Evolutionary conservation across 441 rosid species (phyloP), one percentile per base, ranked within the genome.

Genomic region (Metrosideros polymorpha): DNA sequence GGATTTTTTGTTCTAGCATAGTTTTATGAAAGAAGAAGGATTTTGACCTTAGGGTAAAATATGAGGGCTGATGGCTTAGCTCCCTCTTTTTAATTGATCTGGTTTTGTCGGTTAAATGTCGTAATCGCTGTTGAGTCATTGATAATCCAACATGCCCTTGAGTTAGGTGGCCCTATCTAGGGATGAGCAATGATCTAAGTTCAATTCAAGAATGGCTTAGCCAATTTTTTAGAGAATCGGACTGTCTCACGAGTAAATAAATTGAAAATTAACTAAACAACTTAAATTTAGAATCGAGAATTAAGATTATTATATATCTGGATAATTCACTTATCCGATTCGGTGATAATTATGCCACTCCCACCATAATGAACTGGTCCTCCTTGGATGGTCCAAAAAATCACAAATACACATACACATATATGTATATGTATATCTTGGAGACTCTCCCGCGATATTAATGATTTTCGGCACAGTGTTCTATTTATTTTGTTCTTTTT

Each of bases 131-230:
- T 29, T 29, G 3, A 29, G 71, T 15, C 22, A 29, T 14, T 3
- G 5, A 15, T 4, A 10, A 22, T 29, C 71, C 10, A 2, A 3
- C 9, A 7, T 15, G 32, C 71, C 71, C 17, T 29, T 29, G 14
- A 29, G 5, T 29, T 14, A 59, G 10, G 71, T 3, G 39, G 18
- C 22, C 22, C 18, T 30, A 1, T 29, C 1, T 6, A 29, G 39
- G 8, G 39, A 59, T 4, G 39, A 29, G 39, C 39, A 59, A 15
- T 3, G 0, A 12, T 59, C 9, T 6, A 14, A 29, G 9, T 57
- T 7, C 1, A 3, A 29, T 59, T 59, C 32, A 1, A 15, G 7
- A 29, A 29, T 1, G 0, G 4, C 0, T 0, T 0, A 7, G 10
- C 5, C 9, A 10, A 12, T 12, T 12, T 57, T 57, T 6, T 0